phyloP scores from a whole-genome alignment of 768 basidiomycete species.

The Leccinum disarticulatum region DNA sequence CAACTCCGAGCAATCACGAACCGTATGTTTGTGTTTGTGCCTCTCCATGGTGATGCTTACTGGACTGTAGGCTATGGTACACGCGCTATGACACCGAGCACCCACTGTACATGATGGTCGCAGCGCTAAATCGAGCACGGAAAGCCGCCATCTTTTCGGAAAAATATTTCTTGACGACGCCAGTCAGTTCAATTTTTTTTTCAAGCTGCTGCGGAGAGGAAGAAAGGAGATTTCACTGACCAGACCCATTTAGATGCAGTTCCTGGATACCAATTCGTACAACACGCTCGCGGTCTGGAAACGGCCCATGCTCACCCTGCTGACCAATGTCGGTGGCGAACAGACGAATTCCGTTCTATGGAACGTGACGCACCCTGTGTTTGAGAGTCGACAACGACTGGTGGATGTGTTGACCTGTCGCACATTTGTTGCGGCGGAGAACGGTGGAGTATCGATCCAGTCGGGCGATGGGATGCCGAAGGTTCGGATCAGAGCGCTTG shows the following conservation, averaged over 20 bases:
- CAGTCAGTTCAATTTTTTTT: conserved; percentile 34
- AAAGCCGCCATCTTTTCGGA: conserved; percentile 47
- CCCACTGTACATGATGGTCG: conserved; percentile 47
- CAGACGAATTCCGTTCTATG: conserved; percentile 37
- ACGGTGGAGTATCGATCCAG: conserved; percentile 42
- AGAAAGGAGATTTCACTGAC: not conserved
- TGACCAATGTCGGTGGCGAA: conserved; percentile 52
- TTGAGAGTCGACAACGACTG: conserved; percentile 40
- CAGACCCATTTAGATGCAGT: conserved; percentile 40
- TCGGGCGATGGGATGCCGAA: conserved; percentile 48
- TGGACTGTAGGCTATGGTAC: conserved; percentile 54
- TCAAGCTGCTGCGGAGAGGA: not conserved
- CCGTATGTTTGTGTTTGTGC: conserved; percentile 35
- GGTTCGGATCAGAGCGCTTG: conserved; percentile 23
- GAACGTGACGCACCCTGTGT: conserved; percentile 44
- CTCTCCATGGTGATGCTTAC: conserved; percentile 2
- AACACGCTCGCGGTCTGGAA: conserved; percentile 51
- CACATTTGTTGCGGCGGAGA: conserved; percentile 34
- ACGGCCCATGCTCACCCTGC: conserved; percentile 52
- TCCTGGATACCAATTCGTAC: conserved; percentile 39
- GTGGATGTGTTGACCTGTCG: conserved; percentile 56
- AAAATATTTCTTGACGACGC: conserved; percentile 45
- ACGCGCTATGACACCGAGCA: conserved; percentile 52
- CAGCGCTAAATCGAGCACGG: conserved; percentile 51
- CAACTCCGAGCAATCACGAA: conserved; percentile 50